Evolutionary conservation across 768 basidiomycete genomes (phyloP), one percentile per base, ranked within the genome.

Genomic region (Mrakia frigida): DNA sequence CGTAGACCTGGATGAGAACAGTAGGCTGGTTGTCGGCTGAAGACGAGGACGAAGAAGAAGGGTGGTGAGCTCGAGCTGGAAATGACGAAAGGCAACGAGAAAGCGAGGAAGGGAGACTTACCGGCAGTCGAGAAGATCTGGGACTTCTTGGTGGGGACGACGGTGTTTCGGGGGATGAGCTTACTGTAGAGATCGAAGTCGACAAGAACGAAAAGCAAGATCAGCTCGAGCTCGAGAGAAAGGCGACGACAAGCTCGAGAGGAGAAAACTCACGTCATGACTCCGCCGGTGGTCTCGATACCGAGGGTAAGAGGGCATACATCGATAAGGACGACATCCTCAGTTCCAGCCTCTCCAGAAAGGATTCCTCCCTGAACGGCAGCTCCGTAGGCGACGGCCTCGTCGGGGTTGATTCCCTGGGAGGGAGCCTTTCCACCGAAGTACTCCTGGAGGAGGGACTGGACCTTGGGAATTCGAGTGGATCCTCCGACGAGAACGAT

Each of bases 401-500:
- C 96, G 84, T 99, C 96, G 73, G 95, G 94, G 88, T 99, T 98
- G 87, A 98, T 99, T 80, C 92, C 92, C 88, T 94, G 95, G 79
- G 95, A 95, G 73, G 94, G 94, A 84, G 98, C 96, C 87, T 92
- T 97, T 83, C 93, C 91, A 80, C 88, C 90, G 85, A 98, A 99
- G 88, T 89, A 98, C 84, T 98, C 95, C 85, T 94, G 94, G 83
- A 99, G 90, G 83, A 98, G 92, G 82, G 97, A 93, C 82, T 98
- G 95, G 79, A 99, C 94, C 87, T 97, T 97, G 85, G 96, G 96
- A 81, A 99, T 99, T 90, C 96, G 95, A 80, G 96, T 99, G 39
- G 96, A 98, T 85, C 94, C 94, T 84, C 94, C 94, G 78, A 96
- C 94, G 73, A 96, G 92, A 70, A 94, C 92, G 79, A 93, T 87